A percentile compares a stretch with the other conserved stretches of the same genome.
Conservation (phyloP, 2,329 filamentous ascomycete species). For the Alternaria gansuensis region DNA sequence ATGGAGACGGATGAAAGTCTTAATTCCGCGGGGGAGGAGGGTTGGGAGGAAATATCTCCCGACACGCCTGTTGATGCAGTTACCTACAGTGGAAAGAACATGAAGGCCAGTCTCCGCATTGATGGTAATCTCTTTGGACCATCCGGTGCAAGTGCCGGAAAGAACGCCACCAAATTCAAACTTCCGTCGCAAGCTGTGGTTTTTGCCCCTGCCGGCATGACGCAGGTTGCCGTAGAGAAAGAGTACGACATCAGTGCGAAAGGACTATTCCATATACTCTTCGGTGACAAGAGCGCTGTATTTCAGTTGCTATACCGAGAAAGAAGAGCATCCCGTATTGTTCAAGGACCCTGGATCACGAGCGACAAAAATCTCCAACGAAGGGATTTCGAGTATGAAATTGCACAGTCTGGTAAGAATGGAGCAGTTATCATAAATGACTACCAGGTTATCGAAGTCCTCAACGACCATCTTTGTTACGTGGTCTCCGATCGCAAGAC, state of each 20-base stretch:
- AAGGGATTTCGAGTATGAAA: constrained; percentile 82
- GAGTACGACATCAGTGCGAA: constrained; percentile 93
- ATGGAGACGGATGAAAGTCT: constrained; percentile 70
- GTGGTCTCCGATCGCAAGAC: constrained; percentile 70
- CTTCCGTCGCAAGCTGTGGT: constrained; percentile 81
- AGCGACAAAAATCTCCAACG: constrained; percentile 75
- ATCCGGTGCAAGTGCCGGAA: constrained; percentile 51
- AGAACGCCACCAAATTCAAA: constrained; percentile 75
- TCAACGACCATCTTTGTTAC: constrained; percentile 69
- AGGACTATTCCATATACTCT: constrained; percentile 93
- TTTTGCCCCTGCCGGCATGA: constrained; percentile 85
- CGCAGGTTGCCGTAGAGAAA: constrained; percentile 76
- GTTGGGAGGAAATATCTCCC: constrained; percentile 84
- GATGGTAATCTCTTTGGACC: constrained; percentile 67
- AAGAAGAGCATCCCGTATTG: constrained; percentile 62
- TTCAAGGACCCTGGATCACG: constrained; percentile 84
- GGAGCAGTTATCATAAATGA: constrained; percentile 70
- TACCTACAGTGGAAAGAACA: constrained; percentile 57
- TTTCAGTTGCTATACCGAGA: constrained; percentile 93
- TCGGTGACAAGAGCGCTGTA: constrained; percentile 93
- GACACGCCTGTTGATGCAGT: constrained; percentile 66
- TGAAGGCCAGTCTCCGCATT: constrained; percentile 67
- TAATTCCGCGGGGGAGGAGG: constrained; percentile 78
- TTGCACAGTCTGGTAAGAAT: constrained; percentile 60
- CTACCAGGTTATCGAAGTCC: constrained; percentile 81